Percentiles rank a stretch among this genome's conserved stretches.
Conservation (phyloP, 2,329 filamentous ascomycete species). For the Pseudogymnoascus sp. region DNA sequence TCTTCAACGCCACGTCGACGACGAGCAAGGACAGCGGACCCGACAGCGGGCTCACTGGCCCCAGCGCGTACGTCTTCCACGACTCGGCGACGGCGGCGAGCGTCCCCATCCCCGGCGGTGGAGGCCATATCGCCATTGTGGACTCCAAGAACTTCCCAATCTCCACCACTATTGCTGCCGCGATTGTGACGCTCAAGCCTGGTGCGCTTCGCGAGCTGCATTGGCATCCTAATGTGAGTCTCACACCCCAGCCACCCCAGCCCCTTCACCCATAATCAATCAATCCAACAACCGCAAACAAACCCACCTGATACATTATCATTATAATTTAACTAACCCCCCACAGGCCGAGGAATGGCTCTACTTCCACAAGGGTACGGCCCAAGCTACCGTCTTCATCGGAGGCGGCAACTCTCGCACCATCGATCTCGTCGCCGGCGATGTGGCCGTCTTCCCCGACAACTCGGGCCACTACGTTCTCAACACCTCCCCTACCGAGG, state of each 20-base stretch:
- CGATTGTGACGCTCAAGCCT: constrained; percentile 57
- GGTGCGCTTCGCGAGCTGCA: constrained; percentile 58
- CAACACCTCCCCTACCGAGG: constrained; percentile 56
- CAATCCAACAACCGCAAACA: neutral
- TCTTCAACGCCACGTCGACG: constrained; percentile 49
- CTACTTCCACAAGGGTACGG: constrained; percentile 59
- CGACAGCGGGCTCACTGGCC: constrained; percentile 43
- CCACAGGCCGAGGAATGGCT: constrained; percentile 60
- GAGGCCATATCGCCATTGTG: constrained; percentile 56
- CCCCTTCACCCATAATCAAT: neutral
- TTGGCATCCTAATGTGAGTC: constrained; percentile 60
- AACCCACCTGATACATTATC: neutral
- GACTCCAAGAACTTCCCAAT: constrained; percentile 62
- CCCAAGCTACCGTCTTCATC: constrained; percentile 57
- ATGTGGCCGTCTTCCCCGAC: constrained; percentile 61
- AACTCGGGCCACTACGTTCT: constrained; percentile 64
- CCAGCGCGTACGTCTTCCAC: constrained; percentile 58
- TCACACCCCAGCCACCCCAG: neutral
- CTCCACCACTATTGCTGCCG: constrained; percentile 57
- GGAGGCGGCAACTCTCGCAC: constrained; percentile 54
- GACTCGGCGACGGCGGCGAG: constrained; percentile 36
- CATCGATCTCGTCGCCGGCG: constrained; percentile 60
- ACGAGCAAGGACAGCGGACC: constrained; percentile 39
- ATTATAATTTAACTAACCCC: neutral
- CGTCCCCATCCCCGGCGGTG: constrained; percentile 46